Conservation (phyloP, 495 filamentous ascomycete genomes). For the Aspergillus diversus region DNA sequence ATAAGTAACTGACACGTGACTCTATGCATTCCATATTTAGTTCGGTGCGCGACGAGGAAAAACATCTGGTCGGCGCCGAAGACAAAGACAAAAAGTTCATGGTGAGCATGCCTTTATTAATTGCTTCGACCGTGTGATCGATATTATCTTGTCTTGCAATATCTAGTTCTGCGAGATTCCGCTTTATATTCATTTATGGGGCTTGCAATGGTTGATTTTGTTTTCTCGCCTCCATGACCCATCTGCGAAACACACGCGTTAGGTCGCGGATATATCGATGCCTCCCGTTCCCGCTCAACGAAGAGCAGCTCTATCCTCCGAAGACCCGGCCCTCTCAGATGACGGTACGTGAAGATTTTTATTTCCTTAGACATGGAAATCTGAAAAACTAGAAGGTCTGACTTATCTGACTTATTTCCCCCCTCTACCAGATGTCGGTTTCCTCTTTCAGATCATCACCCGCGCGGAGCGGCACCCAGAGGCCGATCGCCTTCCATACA, state of each 20-base stretch:
- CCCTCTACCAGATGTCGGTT: conserved; percentile 66
- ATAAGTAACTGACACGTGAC: conserved; percentile 24
- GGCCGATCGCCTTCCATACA: conserved; percentile 67
- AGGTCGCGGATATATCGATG: conserved; percentile 61
- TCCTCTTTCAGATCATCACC: conserved; percentile 76
- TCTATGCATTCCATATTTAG: conserved; percentile 17
- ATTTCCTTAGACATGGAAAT: not conserved
- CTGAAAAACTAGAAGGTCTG: not conserved
- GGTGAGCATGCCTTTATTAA: not conserved
- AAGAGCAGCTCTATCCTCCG: conserved; percentile 50
- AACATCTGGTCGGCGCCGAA: conserved; percentile 18
- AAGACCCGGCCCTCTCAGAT: conserved; percentile 60
- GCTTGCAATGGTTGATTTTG: conserved; percentile 51
- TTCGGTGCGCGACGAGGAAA: conserved; percentile 25
- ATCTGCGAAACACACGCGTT: conserved; percentile 55
- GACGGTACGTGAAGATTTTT: conserved; percentile 49
- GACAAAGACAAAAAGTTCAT: conserved; percentile 11
- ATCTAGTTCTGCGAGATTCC: conserved; percentile 17
- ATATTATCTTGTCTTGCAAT: conserved; percentile 23
- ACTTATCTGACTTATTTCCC: too few species aligned
- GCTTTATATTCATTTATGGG: conserved; percentile 19
- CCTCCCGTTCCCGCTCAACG: conserved; percentile 57
- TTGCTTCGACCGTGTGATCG: conserved; percentile 4
- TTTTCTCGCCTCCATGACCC: conserved; percentile 53
- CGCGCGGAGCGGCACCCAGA: conserved; percentile 69